These are phyloP conservation scores for Geum urbanum DNA, from an alignment of 306 rosid genomes.

Conservation along the genomic window DNA sequence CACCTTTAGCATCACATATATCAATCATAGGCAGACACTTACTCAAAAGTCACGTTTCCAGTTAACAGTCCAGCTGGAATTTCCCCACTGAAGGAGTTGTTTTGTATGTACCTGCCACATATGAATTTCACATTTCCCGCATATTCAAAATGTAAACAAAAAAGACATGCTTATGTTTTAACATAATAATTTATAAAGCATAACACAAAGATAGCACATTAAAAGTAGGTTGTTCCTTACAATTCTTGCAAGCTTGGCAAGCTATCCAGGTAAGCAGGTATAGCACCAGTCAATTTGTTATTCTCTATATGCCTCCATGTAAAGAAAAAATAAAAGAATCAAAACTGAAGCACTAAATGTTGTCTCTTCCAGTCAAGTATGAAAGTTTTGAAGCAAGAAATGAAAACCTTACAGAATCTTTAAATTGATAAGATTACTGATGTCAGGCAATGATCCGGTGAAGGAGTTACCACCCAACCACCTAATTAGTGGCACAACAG, in stretches of 20 bases:
- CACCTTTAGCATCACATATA: not conserved
- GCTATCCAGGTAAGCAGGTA: slow-evolving; percentile 74
- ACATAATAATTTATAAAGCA: slow-evolving; percentile 3
- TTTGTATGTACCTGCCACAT: slow-evolving; percentile 71
- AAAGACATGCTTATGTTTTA: not conserved
- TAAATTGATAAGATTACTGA: slow-evolving; percentile 71
- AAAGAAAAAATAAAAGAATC: slow-evolving; percentile 7
- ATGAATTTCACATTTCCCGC: slow-evolving; percentile 25
- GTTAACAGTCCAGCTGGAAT: slow-evolving; percentile 66
- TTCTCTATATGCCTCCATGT: slow-evolving; percentile 88
- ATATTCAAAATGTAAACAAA: slow-evolving; percentile 12
- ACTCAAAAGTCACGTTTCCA: slow-evolving; percentile 62
- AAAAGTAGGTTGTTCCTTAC: slow-evolving; percentile 43
- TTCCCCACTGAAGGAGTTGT: slow-evolving; percentile 77
- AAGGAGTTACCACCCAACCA: slow-evolving; percentile 77
- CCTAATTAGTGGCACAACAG: slow-evolving; percentile 37
- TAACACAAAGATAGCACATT: slow-evolving; percentile 3
- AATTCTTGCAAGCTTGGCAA: slow-evolving; percentile 78
- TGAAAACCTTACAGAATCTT: slow-evolving; percentile 72
- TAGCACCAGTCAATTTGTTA: slow-evolving; percentile 65
- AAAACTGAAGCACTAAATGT: slow-evolving; percentile 2
- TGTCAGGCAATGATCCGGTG: slow-evolving; percentile 76
- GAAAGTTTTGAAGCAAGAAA: slow-evolving; percentile 23
- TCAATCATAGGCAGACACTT: slow-evolving; percentile 30
- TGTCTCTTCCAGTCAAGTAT: slow-evolving; percentile 9